phyloP scores from a whole-genome alignment of 2,329 filamentous ascomycete species.

The Leptodontidium sp. region DNA sequence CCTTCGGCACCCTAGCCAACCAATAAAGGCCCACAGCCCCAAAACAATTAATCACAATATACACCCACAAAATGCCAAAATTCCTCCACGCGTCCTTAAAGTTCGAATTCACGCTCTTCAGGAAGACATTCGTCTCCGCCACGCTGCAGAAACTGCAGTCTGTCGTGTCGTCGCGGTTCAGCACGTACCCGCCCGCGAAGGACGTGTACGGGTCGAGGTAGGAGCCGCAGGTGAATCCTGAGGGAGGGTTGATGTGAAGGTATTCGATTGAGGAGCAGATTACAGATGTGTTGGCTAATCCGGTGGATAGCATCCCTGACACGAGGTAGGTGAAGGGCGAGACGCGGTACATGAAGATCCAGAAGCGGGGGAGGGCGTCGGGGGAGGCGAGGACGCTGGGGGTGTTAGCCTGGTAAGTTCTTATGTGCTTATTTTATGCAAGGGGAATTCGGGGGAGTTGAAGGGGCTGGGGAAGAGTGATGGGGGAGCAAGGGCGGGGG shows the following conservation, averaged over 20 bases:
- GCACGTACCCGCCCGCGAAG: constrained; percentile 61
- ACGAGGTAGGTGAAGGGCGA: constrained; percentile 87
- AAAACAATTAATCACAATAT: constrained; percentile 61
- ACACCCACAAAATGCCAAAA: constrained; percentile 68
- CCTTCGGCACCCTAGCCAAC: constrained; percentile 56
- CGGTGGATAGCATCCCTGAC: constrained; percentile 73
- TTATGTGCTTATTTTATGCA: too few relatives aligned
- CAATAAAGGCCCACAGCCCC: constrained; percentile 63
- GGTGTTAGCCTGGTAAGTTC: constrained; percentile 6
- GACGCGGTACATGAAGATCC: constrained; percentile 86
- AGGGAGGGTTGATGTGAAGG: constrained; percentile 69
- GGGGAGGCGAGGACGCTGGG: constrained; percentile 72
- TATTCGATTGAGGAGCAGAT: constrained; percentile 75
- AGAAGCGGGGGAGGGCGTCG: constrained; percentile 72
- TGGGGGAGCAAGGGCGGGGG: not conserved
- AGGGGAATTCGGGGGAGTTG: not conserved
- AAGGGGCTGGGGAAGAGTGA: too few relatives aligned
- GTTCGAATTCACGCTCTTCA: constrained; percentile 56
- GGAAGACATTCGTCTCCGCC: constrained; percentile 62
- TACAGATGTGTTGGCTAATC: constrained; percentile 72
- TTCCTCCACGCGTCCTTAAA: constrained; percentile 72
- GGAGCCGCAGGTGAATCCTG: constrained; percentile 63
- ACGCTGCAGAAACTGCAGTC: constrained; percentile 65
- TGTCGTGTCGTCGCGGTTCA: constrained; percentile 55
- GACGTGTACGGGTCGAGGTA: constrained; percentile 64